Evolutionary conservation across 2,329 filamentous ascomycete species (phyloP).

Genomic region (Aspergillus sp.): DNA sequence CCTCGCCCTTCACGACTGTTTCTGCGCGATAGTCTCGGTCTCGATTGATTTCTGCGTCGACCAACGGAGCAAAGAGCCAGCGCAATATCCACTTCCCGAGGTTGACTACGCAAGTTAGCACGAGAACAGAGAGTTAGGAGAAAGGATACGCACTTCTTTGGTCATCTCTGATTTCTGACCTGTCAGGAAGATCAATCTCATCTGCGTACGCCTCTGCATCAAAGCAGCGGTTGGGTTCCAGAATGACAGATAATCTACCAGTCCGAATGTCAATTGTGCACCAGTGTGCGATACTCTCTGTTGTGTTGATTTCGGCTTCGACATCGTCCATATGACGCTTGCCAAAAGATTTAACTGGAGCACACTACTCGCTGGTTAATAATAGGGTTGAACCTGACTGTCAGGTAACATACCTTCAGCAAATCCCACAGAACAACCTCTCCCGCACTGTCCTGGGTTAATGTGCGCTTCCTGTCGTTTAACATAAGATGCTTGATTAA

Average conservation of each 20-base stretch:
- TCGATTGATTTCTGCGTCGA: slow-evolving; percentile 81
- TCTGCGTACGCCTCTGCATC: slow-evolving; percentile 97
- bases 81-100: slow-evolving; percentile 93
- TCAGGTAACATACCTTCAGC: slow-evolving; percentile 55
- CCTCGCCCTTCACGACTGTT: slow-evolving; percentile 58
- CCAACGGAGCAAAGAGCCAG: slow-evolving; percentile 80
- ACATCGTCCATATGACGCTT: slow-evolving; percentile 93
- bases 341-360: slow-evolving; percentile 83
- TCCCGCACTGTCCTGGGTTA: slow-evolving; percentile 90
- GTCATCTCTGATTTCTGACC: slow-evolving; percentile 80
- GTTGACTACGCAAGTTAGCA: slow-evolving; percentile 57
- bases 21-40: slow-evolving; percentile 68
- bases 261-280: slow-evolving; percentile 92
- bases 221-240: slow-evolving; percentile 94
- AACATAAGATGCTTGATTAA: slow-evolving; percentile 87
- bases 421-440: slow-evolving; percentile 95
- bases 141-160: slow-evolving; percentile 65
- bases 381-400: background rate
- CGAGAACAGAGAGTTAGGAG: background rate
- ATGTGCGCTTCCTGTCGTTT: slow-evolving; percentile 79
- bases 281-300: slow-evolving; percentile 89
- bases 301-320: slow-evolving; percentile 75
- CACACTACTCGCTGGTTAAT: slow-evolving; percentile 52
- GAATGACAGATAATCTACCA: slow-evolving; percentile 78
- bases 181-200: slow-evolving; percentile 66